Conservation (phyloP, 192 early-diverging fungal genomes). For the Coemansia javaensis region DNA sequence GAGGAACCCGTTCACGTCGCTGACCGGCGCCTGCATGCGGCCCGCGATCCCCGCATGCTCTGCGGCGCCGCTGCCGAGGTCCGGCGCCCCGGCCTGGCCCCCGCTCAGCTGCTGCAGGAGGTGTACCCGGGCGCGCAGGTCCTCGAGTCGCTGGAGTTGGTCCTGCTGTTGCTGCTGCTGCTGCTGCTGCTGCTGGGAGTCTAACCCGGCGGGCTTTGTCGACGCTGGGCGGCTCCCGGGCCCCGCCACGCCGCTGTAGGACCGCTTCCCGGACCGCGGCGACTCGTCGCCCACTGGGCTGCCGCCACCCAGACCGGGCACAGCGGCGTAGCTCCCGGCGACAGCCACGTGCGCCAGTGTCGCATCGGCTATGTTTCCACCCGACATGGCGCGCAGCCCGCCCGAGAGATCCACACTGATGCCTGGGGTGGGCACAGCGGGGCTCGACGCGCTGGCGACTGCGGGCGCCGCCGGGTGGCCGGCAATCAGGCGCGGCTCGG, state of each 20-base stretch:
- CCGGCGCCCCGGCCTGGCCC: conserved; percentile 1
- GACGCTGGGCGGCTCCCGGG: background rate
- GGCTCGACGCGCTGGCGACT: background rate
- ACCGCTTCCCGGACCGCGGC: conserved; percentile 3
- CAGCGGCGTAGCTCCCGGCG: too few species aligned
- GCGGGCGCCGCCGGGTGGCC: too few species aligned
- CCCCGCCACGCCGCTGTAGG: background rate
- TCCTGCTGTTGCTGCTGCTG: conserved; percentile 33
- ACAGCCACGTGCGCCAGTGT: too few species aligned
- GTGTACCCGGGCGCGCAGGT: conserved; percentile 33
- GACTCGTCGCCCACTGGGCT: too few species aligned
- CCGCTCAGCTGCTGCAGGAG: conserved; percentile 41
- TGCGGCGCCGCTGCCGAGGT: background rate
- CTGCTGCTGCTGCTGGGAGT: conserved; percentile 24
- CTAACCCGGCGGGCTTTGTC: background rate
- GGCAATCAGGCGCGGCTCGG: too few species aligned
- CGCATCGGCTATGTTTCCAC: too few species aligned
- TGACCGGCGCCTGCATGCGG: background rate
- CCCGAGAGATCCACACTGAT: conserved; percentile 4
- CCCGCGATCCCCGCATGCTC: background rate
- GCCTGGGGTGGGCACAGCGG: background rate
- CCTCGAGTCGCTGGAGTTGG: conserved; percentile 42
- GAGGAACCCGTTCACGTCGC: conserved; percentile 39
- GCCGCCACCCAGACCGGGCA: too few species aligned
- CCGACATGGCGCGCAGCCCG: conserved; percentile 1